Base-by-base conservation (phyloP, 2,329 filamentous ascomycete genomes). In the Phoma herbarum region DNA sequence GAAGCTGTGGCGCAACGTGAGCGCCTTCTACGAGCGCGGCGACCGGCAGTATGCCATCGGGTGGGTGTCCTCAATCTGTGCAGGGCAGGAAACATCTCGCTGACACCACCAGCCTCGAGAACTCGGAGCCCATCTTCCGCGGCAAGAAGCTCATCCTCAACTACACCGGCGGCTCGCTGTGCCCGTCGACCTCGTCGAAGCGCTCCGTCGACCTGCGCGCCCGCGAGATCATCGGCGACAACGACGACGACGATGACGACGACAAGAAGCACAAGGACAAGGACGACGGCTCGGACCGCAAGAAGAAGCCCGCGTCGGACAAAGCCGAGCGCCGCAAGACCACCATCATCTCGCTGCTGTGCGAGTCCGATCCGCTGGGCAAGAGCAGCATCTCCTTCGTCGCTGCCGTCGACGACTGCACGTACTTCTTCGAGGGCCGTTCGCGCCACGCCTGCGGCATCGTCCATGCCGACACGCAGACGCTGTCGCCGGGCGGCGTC, bases 351-450 rank as follows among this genome's bases (percentile, higher is more conserved):
- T 95, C 93, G 23, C 94, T 98, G 75, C 89, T 95, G 65, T 99
- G 95, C 82, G 93, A 97, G 74, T 87, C 87, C 62, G 93, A 97
- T 69, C 88, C 91, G 1, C 82, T 89, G 1, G 85, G 86, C 4
- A 83, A 86, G 39, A 89, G 93, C 4, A 85, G 86, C 4, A 83
- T 95, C 35, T 92, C 91, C 20, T 99, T 97, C 75, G 89, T 98
- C 59, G 92, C 91, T 59, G 90, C 93, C 6, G 89, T 91, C 39
- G 93, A 98, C 74, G 90, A 96, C 60, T 99, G 95, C 83, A 88
- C 92, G 28, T 99, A 98, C 79, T 91, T 96, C 78, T 99, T 99
- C 80, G 93, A 98, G 77, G 89, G 93, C 48, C 90, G 94, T 64
- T 95, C 92, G 23, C 84, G 86, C 44, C 90, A 92, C 66, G 94